These are phyloP conservation scores for Peronospora belbahrii DNA, from an alignment of 352 stramenopile species.

Conservation along the genomic window DNA sequence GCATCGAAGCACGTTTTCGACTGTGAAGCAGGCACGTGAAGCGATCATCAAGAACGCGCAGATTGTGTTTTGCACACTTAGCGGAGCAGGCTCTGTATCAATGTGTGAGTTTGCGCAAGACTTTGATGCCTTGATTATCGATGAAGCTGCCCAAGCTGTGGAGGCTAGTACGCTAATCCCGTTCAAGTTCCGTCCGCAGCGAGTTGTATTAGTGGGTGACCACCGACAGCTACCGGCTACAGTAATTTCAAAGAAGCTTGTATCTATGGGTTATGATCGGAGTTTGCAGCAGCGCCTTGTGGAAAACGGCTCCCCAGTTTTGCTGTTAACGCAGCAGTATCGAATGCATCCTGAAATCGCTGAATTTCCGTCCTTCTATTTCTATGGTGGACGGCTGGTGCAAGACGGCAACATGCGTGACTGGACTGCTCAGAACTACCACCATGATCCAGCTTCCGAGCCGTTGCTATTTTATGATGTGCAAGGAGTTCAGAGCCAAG, in stretches of 20 bases:
- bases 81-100: constrained; percentile 57
- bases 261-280: constrained; percentile 80
- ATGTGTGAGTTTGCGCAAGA: constrained; percentile 87
- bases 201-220: constrained; percentile 88
- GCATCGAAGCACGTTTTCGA: constrained; percentile 50
- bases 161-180: constrained; percentile 95
- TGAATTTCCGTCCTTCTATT: constrained; percentile 89
- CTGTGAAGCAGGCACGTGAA: constrained; percentile 47
- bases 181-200: constrained; percentile 86
- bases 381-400: constrained; percentile 92
- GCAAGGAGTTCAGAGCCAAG: constrained; percentile 52
- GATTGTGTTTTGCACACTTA: constrained; percentile 84
- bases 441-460: constrained; percentile 35
- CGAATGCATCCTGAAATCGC: constrained; percentile 96
- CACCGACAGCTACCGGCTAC: constrained; percentile 97
- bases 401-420: constrained; percentile 72
- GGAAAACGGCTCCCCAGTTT: constrained; percentile 53
- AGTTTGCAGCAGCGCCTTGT: constrained; percentile 97
- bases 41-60: constrained; percentile 67
- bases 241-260: constrained; percentile 89
- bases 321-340: constrained; percentile 95
- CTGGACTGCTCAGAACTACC: constrained; percentile 63
- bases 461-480: constrained; percentile 71
- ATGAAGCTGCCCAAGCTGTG: constrained; percentile 96
- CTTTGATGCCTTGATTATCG: constrained; percentile 96